A percentile compares a stretch with the other conserved stretches of the same genome.
These are phyloP conservation scores for Crucihimalaya himalaica DNA, from an alignment of 345 rosid genomes.

Conservation along the genomic window DNA sequence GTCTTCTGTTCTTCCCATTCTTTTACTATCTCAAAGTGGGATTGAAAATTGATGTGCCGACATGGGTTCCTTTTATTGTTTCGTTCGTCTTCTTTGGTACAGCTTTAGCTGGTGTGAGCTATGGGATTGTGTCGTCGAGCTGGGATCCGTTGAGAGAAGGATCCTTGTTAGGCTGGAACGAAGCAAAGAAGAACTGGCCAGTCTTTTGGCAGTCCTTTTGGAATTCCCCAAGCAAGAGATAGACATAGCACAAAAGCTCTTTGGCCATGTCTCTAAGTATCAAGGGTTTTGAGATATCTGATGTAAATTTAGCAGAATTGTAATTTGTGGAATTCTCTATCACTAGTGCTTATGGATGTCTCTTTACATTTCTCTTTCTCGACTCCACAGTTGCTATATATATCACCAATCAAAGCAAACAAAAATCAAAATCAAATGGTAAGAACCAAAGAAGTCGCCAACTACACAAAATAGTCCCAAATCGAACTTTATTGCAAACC, in stretches of 20 bases:
- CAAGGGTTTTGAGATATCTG: not conserved
- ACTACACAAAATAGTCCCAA: not conserved
- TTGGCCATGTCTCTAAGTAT: not conserved
- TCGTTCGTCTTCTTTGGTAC: slow-evolving; percentile 87
- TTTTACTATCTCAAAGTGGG: slow-evolving; percentile 87
- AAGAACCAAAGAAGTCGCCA: not conserved
- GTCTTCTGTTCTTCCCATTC: slow-evolving; percentile 81
- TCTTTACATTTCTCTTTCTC: too few species aligned
- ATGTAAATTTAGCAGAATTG: not conserved
- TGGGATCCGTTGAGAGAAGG: slow-evolving; percentile 98
- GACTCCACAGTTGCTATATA: not conserved
- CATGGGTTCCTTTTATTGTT: slow-evolving; percentile 83
- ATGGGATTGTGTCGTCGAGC: slow-evolving; percentile 90
- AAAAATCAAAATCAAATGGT: not conserved
- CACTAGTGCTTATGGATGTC: not conserved
- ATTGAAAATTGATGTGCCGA: slow-evolving; percentile 75
- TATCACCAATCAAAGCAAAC: not conserved
- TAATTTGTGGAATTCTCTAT: not conserved
- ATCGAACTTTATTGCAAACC: slow-evolving; percentile 38
- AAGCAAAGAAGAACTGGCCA: slow-evolving; percentile 94
- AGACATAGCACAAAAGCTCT: not conserved
- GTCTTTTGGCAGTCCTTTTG: slow-evolving; percentile 91
- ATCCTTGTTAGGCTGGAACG: slow-evolving; percentile 88
- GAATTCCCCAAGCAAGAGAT: slow-evolving; percentile 61
- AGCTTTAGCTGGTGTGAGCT: slow-evolving; percentile 81